These are phyloP conservation scores for Lactarius vividus DNA, from an alignment of 768 basidiomycete species.

Conservation along the genomic window DNA sequence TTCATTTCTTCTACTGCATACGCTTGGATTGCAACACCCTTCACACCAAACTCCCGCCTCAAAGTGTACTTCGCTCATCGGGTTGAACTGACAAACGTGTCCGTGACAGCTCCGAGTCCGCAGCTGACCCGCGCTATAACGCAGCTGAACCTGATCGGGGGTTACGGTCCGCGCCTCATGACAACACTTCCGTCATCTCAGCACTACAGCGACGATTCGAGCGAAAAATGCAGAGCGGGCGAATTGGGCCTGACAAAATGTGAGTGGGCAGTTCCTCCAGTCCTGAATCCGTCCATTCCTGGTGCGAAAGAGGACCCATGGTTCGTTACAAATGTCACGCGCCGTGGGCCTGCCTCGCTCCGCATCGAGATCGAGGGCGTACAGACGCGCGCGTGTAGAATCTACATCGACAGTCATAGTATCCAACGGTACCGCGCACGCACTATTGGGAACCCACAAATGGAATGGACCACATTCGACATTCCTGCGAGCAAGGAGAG, in stretches of 20 bases:
- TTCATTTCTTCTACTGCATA: slow-evolving; percentile 43
- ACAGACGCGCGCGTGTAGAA: slow-evolving; percentile 62
- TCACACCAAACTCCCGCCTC: slow-evolving; percentile 55
- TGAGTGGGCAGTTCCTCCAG: slow-evolving; percentile 42
- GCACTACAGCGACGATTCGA: slow-evolving; percentile 33
- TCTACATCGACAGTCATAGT: slow-evolving; percentile 50
- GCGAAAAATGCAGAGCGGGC: slow-evolving; percentile 34
- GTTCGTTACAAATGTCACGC: slow-evolving; percentile 44
- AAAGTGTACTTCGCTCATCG: slow-evolving; percentile 71
- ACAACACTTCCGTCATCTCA: slow-evolving; percentile 52
- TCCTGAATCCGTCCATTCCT: slow-evolving; percentile 43
- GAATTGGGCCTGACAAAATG: slow-evolving; percentile 45
- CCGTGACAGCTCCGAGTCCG: slow-evolving; percentile 2
- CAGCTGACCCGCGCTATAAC: slow-evolving; percentile 40
- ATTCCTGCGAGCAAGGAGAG: slow-evolving; percentile 18
- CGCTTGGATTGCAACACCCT: slow-evolving; percentile 54
- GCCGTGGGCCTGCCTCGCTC: slow-evolving; percentile 46
- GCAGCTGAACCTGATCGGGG: slow-evolving; percentile 43
- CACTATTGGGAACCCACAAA: neutral
- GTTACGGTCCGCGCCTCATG: slow-evolving; percentile 44
- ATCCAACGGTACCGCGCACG: slow-evolving; percentile 21
- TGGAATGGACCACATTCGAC: slow-evolving; percentile 17
- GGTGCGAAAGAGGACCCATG: slow-evolving; percentile 33
- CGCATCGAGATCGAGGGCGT: slow-evolving; percentile 49
- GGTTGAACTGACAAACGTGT: slow-evolving; percentile 41